Base-by-base conservation (phyloP, 345 rosid genomes). In the Aquilaria malaccensis region DNA sequence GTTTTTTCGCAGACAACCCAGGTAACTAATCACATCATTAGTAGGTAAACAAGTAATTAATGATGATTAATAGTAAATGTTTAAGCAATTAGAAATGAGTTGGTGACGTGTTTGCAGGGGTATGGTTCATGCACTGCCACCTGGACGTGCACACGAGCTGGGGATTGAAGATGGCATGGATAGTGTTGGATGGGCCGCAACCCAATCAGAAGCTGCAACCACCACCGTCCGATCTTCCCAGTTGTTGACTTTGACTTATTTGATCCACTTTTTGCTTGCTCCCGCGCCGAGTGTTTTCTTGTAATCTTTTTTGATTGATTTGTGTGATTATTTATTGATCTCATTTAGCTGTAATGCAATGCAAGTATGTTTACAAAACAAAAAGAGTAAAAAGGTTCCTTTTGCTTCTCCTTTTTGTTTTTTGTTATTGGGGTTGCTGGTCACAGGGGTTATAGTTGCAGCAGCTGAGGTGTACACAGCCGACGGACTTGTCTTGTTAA, bases 161-260 rank as follows among this genome's bases (percentile, higher is more conserved):
- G 79, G 79, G 79, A 12, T 30, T 75, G 30, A 75, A 41, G 60
- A 75, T 75, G 79, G 69, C 70, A 32, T 76, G 79, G 79, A 68
- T 76, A 31, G 74, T 76, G 4, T 50, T 51, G 47, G 72, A 76
- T 72, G 80, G 80, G 31, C 54, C 68, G 43, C 63, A 55, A 49
- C 74, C 80, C 2, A 72, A 55, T 30, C 77, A 76, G 58, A 76
- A 70, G 72, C 37, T 76, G 45, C 70, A 57, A 30, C 72, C 77
- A 6, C 80, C 80, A 22, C 80, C 80, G 33, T 65, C 83, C 9
- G 83, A 79, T 73, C 80, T 79, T 50, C 83, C 83, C 22, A 59
- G 56, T 45, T 79, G 83, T 45, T 79, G 72, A 76, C n/a, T 32
- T 52, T 56, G 66, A 47, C 60, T 11, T 59, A 47, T 37, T 37